phyloP scores from a whole-genome alignment of 2,329 filamentous ascomycete genomes.

The Xylariaceae sp. region DNA sequence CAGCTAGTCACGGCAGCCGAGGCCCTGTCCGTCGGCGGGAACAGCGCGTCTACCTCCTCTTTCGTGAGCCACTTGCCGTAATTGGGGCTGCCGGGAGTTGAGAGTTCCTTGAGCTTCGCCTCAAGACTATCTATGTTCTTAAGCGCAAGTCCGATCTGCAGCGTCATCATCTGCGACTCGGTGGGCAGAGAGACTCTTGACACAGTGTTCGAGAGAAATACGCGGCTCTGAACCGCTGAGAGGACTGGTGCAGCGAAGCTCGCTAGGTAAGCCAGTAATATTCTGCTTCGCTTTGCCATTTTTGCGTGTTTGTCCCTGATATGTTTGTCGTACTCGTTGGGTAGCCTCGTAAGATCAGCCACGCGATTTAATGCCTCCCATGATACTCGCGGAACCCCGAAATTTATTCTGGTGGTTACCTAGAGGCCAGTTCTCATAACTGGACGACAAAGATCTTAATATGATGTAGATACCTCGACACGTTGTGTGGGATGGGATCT shows the following conservation, averaged over 20 bases:
- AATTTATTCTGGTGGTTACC: neutral
- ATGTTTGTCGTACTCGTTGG: neutral
- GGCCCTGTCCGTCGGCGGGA: constrained; percentile 31
- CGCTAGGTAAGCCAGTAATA: constrained; percentile 3
- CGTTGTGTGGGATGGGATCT: constrained; percentile 7
- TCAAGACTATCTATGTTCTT: constrained; percentile 36
- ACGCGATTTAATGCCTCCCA: neutral
- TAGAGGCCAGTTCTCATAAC: neutral
- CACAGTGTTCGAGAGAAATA: constrained; percentile 9
- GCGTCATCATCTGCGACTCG: constrained; percentile 24
- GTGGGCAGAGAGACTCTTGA: constrained; percentile 9
- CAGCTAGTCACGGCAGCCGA: constrained; percentile 33
- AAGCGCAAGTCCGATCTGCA: constrained; percentile 38
- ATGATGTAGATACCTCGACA: neutral
- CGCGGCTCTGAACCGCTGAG: constrained; percentile 26
- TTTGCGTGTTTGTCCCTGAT: neutral
- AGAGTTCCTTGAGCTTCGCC: constrained; percentile 33
- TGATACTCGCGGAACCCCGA: neutral
- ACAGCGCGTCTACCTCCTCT: constrained; percentile 33
- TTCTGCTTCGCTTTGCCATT: constrained; percentile 10
- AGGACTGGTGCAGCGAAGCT: constrained; percentile 4
- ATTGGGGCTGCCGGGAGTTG: constrained; percentile 32
- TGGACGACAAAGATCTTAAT: neutral
- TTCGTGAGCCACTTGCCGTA: constrained; percentile 37
- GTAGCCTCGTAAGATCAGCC: neutral